Evolutionary conservation across 2,329 filamentous ascomycete genomes (phyloP), one percentile per base, ranked within the genome.

Genomic region (Paecilomyces variotii): DNA sequence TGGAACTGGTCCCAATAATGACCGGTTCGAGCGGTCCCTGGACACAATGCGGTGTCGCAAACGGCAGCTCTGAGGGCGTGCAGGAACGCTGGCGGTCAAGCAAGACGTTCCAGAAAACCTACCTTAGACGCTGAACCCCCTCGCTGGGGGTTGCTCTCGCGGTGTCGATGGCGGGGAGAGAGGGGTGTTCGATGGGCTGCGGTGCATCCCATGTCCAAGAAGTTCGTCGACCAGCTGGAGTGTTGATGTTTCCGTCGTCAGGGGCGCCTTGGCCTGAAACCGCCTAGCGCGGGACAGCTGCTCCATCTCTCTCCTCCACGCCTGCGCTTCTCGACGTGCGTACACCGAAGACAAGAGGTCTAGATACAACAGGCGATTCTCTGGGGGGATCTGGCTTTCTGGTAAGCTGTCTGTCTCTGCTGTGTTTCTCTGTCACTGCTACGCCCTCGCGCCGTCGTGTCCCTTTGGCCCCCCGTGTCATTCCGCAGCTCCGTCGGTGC

Each of bases 201-300:
- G 6, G 50, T 45, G 50, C 50, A 52, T 52, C 50, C 50, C 49
- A 52, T 52, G 49, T 25, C 14, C 49, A 25, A 52, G 24, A 27
- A 2, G 45, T n/a, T 11, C n/a, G 45, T 50, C 45, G 45, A 50
- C 45, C 9, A 19, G 2, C 5, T 50, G 19, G n/a, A n/a, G 50
- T 52, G 50, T 52, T 52, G 50, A 52, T 52, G 50, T 52, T 52
- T 52, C 50, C 25, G 50, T 52, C 50, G 50, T 52, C 50, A 52
- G 50, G 50, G 50, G 50, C 50, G 50, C n/a, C 50, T 28, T 52
- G 50, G 50, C 50, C 50, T 12, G 27, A 52, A 26, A 52, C 25
- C 25, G 50, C 27, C 27, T 52, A 52, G 50, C 50, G 50, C 50
- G 50, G 50, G 50, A 26, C 50, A 28, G 25, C 50, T 12, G n/a